Percentiles rank a stretch among this genome's conserved stretches.
These are phyloP conservation scores for Emericellopsis terricola DNA, from an alignment of 495 filamentous ascomycete genomes.

Conservation along the genomic window DNA sequence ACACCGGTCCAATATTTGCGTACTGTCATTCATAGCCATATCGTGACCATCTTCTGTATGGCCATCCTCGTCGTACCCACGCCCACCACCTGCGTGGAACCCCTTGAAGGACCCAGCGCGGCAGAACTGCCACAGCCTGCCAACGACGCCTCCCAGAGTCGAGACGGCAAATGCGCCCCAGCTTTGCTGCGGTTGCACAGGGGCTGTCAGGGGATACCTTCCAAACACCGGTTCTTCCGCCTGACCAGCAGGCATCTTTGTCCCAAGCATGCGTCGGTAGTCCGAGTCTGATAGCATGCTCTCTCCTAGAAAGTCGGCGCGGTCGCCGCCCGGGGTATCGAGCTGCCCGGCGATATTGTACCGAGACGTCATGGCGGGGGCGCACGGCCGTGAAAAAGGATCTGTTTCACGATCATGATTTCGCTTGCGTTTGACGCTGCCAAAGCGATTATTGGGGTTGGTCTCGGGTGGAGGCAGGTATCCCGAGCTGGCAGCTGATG, in stretches of 20 bases:
- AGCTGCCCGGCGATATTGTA: slow-evolving; percentile 43
- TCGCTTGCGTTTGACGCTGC: slow-evolving; percentile 27
- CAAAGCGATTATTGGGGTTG: slow-evolving; percentile 24
- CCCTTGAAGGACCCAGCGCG: slow-evolving; percentile 54
- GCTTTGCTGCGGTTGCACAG: slow-evolving; percentile 6
- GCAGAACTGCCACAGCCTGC: slow-evolving; percentile 73
- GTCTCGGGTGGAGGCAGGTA: slow-evolving; percentile 16
- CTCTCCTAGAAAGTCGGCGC: slow-evolving; percentile 26
- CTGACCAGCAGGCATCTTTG: too few relatives aligned
- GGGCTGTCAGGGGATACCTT: not conserved
- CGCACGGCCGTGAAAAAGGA: too few relatives aligned
- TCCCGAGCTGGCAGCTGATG: slow-evolving; percentile 39
- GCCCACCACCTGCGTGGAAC: slow-evolving; percentile 72
- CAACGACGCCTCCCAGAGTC: slow-evolving; percentile 39
- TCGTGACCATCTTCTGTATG: too few relatives aligned
- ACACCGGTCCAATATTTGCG: too few relatives aligned
- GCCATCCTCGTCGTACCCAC: slow-evolving; percentile 49
- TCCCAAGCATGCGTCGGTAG: slow-evolving; percentile 29
- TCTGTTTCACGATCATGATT: too few relatives aligned
- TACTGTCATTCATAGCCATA: too few relatives aligned
- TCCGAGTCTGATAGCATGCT: slow-evolving; percentile 35
- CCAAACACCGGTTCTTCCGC: too few relatives aligned
- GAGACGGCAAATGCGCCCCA: slow-evolving; percentile 28
- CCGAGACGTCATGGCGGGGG: slow-evolving; percentile 7
- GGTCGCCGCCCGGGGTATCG: slow-evolving; percentile 37